Evolutionary conservation across 768 basidiomycete genomes (phyloP).

Genomic region (Hydnum rufescens): DNA sequence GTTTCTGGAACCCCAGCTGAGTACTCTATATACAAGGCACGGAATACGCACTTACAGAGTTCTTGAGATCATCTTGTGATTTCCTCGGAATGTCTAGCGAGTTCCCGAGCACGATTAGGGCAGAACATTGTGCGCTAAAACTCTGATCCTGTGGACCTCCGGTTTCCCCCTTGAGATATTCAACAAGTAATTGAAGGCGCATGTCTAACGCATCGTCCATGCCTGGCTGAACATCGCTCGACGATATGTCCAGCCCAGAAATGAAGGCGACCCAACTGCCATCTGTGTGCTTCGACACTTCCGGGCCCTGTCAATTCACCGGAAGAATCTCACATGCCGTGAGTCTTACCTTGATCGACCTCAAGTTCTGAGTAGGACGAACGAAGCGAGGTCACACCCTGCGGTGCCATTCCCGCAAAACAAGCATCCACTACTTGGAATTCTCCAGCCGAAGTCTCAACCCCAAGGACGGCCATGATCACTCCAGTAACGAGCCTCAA

Average conservation of each 20-base stretch:
- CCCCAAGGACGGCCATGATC: constrained; percentile 74
- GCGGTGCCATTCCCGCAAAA: constrained; percentile 63
- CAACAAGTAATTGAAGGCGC: constrained; percentile 68
- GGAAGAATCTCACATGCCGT: not conserved
- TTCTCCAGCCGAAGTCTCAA: constrained; percentile 74
- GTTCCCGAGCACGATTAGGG: constrained; percentile 80
- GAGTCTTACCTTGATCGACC: not conserved
- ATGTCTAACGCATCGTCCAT: constrained; percentile 25
- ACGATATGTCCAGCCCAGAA: constrained; percentile 71
- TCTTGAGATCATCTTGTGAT: constrained; percentile 18
- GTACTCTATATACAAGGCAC: not conserved
- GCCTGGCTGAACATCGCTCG: constrained; percentile 34
- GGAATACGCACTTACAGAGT: constrained; percentile 4
- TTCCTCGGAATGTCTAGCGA: constrained; percentile 37
- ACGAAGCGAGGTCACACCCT: too few species aligned
- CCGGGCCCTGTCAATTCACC: too few species aligned
- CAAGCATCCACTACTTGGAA: constrained; percentile 88
- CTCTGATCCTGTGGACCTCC: constrained; percentile 46
- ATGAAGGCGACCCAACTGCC: constrained; percentile 70
- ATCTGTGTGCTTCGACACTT: too few species aligned
- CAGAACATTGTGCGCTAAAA: constrained; percentile 50
- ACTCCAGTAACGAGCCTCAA: constrained; percentile 73
- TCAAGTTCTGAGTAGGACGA: too few species aligned
- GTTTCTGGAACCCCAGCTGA: constrained; percentile 13
- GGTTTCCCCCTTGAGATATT: constrained; percentile 71